These are phyloP conservation scores for Bipolaris oryzae DNA, from an alignment of 2,329 filamentous ascomycete species.

Conservation along the genomic window DNA sequence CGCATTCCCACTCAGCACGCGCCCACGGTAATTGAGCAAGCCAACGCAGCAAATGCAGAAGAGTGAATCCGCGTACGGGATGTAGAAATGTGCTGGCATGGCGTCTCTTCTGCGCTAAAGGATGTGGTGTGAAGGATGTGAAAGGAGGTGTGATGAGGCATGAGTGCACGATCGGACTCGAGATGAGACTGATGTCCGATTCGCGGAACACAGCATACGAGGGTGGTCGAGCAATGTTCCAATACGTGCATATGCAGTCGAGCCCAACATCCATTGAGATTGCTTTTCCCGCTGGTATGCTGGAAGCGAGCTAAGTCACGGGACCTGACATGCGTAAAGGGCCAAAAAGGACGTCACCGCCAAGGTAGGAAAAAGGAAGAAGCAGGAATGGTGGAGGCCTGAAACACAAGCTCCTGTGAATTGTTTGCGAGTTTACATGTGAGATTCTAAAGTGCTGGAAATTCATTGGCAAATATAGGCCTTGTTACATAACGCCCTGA, in stretches of 20 bases:
- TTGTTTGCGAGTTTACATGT: neutral
- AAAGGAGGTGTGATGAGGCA: constrained; percentile 3
- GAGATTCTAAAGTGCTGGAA: constrained; percentile 3
- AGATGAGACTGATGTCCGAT: constrained; percentile 12
- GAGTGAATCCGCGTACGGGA: constrained; percentile 36
- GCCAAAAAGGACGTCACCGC: neutral
- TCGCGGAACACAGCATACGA: constrained; percentile 12
- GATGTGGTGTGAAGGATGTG: constrained; percentile 7
- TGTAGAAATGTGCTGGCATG: constrained; percentile 5
- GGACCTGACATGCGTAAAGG: neutral
- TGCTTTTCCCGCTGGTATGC: constrained; percentile 8
- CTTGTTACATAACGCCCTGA: constrained; percentile 17
- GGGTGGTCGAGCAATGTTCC: neutral
- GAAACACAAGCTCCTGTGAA: neutral
- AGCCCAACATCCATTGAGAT: constrained; percentile 15
- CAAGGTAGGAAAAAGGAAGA: neutral
- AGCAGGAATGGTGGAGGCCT: neutral
- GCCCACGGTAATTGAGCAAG: constrained; percentile 43
- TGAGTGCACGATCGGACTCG: constrained; percentile 6
- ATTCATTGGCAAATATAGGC: neutral
- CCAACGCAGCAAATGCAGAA: constrained; percentile 35
- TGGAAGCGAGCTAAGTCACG: constrained; percentile 8
- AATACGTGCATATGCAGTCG: constrained; percentile 15
- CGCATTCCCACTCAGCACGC: constrained; percentile 80
- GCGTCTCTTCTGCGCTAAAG: constrained; percentile 10